Conservation (phyloP, 108 stramenopile species). For the Fistulifera pelliculosa region DNA sequence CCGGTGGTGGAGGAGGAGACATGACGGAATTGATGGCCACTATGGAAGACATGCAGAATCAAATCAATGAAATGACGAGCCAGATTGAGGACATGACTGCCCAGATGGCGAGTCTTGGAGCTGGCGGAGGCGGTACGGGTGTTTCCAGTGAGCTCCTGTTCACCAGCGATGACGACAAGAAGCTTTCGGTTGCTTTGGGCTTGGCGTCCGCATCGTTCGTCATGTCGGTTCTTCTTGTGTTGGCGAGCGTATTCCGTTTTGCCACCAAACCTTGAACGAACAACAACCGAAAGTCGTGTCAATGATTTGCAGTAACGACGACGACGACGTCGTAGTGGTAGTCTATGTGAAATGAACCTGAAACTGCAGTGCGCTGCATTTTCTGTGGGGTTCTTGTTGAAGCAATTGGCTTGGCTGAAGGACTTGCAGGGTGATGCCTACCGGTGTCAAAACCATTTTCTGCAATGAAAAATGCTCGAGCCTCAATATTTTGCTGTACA, state of each 20-base stretch:
- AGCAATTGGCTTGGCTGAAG: slow-evolving; percentile 32
- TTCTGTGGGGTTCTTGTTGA: slow-evolving; percentile 1
- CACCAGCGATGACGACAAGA: background rate
- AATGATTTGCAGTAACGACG: background rate
- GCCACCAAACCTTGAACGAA: background rate
- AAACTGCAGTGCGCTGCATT: background rate
- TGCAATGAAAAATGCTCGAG: no score
- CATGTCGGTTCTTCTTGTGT: no score
- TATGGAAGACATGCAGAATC: background rate
- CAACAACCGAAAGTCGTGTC: background rate
- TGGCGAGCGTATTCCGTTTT: no score
- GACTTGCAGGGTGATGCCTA: slow-evolving; percentile 51
- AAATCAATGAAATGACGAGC: background rate
- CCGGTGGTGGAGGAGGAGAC: background rate
- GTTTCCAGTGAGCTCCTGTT: slow-evolving; percentile 21
- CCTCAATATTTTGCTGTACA: no score
- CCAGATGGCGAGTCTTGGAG: background rate
- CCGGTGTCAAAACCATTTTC: slow-evolving; percentile 8
- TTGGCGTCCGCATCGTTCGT: background rate
- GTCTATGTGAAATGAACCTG: background rate
- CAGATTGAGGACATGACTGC: background rate
- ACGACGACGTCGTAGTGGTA: background rate
- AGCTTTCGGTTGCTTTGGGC: background rate
- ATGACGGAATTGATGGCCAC: no score
- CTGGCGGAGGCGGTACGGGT: slow-evolving; percentile 19